phyloP scores from a whole-genome alignment of 306 rosid genomes.

The Prunus fruticosa region DNA sequence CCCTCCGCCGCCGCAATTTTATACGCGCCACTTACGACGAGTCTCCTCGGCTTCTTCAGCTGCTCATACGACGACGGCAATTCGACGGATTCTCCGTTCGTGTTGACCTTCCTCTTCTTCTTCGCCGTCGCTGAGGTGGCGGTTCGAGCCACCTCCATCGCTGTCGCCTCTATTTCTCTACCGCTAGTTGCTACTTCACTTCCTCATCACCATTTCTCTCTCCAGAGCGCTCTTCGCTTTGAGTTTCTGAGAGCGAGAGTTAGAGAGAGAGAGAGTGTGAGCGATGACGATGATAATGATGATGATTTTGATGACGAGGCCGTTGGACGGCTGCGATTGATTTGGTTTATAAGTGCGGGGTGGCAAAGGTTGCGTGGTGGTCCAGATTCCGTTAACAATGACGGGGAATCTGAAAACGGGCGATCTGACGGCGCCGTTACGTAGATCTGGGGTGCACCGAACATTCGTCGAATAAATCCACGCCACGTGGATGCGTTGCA shows the following conservation, averaged over 20 bases:
- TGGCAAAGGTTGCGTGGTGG: conserved; percentile 31
- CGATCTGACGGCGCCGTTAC: conserved; percentile 95
- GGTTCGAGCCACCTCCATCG: conserved; percentile 27
- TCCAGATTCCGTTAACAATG: conserved; percentile 61
- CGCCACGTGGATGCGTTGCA: conserved; percentile 35
- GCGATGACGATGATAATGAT: conserved; percentile 30
- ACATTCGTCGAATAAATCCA: conserved; percentile 2
- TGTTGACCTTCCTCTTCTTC: conserved; percentile 46
- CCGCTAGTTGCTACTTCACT: conserved; percentile 9
- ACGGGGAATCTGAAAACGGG: conserved; percentile 82
- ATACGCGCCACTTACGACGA: neutral
- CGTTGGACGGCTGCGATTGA: conserved; percentile 52
- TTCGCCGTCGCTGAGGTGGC: conserved; percentile 4
- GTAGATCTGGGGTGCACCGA: conserved; percentile 31
- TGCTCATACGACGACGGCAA: conserved; percentile 31
- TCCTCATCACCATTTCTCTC: conserved; percentile 31
- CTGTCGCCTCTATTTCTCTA: conserved; percentile 29
- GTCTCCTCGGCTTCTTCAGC: conserved; percentile 21
- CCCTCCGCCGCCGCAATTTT: conserved; percentile 12
- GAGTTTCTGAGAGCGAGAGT: conserved; percentile 27
- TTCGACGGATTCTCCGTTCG: conserved; percentile 23
- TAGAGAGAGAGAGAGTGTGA: neutral
- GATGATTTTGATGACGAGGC: conserved; percentile 36
- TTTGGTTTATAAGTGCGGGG: conserved; percentile 34
- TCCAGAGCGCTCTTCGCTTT: neutral